Evolutionary conservation across 495 filamentous ascomycete species (phyloP).

Genomic region (Glutinoglossum americanum): DNA sequence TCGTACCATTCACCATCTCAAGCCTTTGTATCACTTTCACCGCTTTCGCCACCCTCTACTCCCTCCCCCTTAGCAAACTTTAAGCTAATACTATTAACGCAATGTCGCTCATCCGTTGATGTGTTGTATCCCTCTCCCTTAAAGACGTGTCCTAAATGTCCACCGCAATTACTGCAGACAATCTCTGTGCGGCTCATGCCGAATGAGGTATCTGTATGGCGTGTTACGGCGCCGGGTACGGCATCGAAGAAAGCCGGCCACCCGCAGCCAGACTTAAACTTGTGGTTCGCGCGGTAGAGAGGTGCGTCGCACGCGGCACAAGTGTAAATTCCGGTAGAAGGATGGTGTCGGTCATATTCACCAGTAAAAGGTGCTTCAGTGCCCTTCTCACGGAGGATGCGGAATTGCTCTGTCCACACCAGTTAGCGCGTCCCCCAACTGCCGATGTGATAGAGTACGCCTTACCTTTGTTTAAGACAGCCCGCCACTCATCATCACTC

Average conservation of each 20-base stretch:
- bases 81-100: slow-evolving; percentile 85
- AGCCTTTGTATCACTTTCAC: slow-evolving; percentile 6
- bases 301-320: slow-evolving; percentile 75
- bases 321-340: slow-evolving; percentile 50
- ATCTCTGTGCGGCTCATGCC: slow-evolving; percentile 88
- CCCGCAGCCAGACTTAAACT: slow-evolving; percentile 89
- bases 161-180: slow-evolving; percentile 79
- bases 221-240: slow-evolving; percentile 67
- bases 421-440: neutral
- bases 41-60: slow-evolving; percentile 25
- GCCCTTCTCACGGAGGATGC: slow-evolving; percentile 71
- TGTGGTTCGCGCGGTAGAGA: slow-evolving; percentile 74
- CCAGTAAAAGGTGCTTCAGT: slow-evolving; percentile 66
- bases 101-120: slow-evolving; percentile 90
- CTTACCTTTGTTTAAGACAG: slow-evolving; percentile 54
- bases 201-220: slow-evolving; percentile 50
- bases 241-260: slow-evolving; percentile 97
- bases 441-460: slow-evolving; percentile 8
- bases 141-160: slow-evolving; percentile 92
- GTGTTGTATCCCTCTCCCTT: slow-evolving; percentile 83
- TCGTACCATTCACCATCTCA: neutral
- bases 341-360: slow-evolving; percentile 69
- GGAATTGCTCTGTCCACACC: slow-evolving; percentile 59
- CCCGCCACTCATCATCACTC: slow-evolving; percentile 66
- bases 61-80: slow-evolving; percentile 46